phyloP scores from a whole-genome alignment of 768 basidiomycete genomes.

The Boletus rubroflammeus region DNA sequence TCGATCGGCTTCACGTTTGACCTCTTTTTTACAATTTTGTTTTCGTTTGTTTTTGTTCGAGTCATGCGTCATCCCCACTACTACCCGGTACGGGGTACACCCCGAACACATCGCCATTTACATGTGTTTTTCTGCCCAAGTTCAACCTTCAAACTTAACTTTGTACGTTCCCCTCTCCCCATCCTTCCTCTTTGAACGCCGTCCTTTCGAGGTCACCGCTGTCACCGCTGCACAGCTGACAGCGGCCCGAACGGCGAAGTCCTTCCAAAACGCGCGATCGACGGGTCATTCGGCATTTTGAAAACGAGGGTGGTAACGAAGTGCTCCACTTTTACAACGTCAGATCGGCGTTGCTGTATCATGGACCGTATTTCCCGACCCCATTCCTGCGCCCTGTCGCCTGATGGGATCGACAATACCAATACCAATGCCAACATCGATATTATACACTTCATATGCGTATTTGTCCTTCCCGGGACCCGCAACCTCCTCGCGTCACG shows the following conservation, averaged over 20 bases:
- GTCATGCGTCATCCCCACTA: background rate
- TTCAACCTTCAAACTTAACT: background rate
- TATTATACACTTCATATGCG: background rate
- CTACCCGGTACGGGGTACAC: background rate
- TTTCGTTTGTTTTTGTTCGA: background rate
- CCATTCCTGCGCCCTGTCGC: background rate
- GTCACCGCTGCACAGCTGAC: background rate
- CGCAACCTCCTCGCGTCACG: background rate
- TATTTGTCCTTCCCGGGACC: background rate
- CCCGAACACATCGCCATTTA: background rate
- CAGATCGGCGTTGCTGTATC: background rate
- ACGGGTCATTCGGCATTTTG: background rate
- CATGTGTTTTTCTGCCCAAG: background rate
- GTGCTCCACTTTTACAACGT: background rate
- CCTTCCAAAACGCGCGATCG: background rate
- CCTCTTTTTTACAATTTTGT: background rate
- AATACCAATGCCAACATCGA: background rate
- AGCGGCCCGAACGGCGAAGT: background rate
- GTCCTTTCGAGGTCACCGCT: background rate
- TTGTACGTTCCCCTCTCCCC: background rate
- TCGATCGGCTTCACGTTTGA: background rate
- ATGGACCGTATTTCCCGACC: background rate
- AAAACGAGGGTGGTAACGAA: background rate
- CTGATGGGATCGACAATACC: background rate
- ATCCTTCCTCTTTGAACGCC: background rate